A percentile compares a stretch with the other conserved stretches of the same genome.
phyloP scores from a whole-genome alignment of 306 rosid species.

The Cotoneaster glaucophyllus region DNA sequence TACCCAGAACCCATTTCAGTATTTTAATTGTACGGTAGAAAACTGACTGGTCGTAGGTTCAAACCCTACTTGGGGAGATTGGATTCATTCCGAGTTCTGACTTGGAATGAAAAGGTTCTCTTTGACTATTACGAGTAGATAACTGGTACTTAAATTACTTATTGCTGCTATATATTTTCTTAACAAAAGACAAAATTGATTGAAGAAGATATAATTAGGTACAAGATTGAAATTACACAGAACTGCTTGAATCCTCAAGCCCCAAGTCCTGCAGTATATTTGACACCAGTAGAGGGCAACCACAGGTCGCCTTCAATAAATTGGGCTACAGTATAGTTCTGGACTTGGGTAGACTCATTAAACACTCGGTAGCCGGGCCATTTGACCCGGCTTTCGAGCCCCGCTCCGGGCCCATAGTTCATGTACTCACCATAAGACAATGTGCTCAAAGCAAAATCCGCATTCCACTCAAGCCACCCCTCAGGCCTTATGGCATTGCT shows the following conservation, averaged over 20 bases:
- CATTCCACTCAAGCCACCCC: conserved; percentile 94
- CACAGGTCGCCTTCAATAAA: conserved; percentile 70
- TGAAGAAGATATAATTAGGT: not conserved
- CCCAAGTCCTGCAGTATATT: conserved; percentile 45
- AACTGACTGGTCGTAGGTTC: not conserved
- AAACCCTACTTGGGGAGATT: not conserved
- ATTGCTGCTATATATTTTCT: not conserved
- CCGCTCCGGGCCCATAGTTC: conserved; percentile 66
- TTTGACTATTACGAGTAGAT: not conserved
- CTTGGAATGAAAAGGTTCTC: too few relatives aligned
- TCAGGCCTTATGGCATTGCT: conserved; percentile 40
- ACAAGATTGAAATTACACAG: not conserved
- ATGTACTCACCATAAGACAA: conserved; percentile 63
- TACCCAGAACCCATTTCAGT: not conserved
- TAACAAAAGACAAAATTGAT: not conserved
- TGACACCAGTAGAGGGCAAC: conserved; percentile 76
- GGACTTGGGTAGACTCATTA: conserved; percentile 34
- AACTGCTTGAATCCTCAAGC: not conserved
- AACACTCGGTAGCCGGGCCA: conserved; percentile 71
- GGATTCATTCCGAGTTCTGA: not conserved
- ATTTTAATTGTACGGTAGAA: not conserved
- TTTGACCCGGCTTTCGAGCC: conserved; percentile 26
- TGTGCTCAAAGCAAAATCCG: conserved; percentile 36
- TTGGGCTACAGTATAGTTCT: conserved; percentile 46
- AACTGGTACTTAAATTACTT: not conserved